Conservation (phyloP, 495 filamentous ascomycete species). For the Lasiosphaeris hirsuta region DNA sequence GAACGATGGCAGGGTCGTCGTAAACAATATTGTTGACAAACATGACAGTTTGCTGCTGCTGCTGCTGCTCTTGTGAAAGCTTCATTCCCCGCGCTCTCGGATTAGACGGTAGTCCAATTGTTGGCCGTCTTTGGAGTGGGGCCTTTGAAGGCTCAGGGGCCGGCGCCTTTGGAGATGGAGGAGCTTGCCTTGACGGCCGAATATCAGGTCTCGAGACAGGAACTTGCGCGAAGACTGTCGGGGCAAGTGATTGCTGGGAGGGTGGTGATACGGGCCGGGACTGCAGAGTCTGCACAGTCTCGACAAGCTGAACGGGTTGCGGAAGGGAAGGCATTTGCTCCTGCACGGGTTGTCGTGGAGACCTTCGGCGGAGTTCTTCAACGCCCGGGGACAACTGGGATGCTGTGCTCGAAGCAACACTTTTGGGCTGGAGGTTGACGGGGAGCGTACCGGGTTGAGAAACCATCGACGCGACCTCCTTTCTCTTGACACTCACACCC, state of each 20-base stretch:
- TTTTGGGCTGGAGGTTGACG: slow-evolving; percentile 14
- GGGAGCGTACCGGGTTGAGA: slow-evolving; percentile 17
- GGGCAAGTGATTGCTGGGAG: background rate
- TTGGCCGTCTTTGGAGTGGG: slow-evolving; percentile 44
- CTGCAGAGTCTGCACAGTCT: background rate
- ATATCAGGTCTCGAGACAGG: slow-evolving; percentile 22
- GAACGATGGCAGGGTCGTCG: slow-evolving; percentile 43
- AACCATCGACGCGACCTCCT: slow-evolving; percentile 33
- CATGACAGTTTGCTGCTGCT: slow-evolving; percentile 48
- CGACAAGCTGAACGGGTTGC: background rate
- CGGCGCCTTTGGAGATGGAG: slow-evolving; percentile 29
- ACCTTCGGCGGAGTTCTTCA: slow-evolving; percentile 41
- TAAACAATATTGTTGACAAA: slow-evolving; percentile 53
- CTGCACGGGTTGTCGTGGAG: slow-evolving; percentile 30
- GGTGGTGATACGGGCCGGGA: background rate
- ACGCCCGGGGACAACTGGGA: slow-evolving; percentile 45
- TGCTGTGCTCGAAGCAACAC: slow-evolving; percentile 27
- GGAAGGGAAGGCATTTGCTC: slow-evolving; percentile 7
- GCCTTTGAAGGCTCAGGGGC: slow-evolving; percentile 35
- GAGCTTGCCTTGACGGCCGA: slow-evolving; percentile 32
- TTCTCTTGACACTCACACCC: slow-evolving; percentile 40
- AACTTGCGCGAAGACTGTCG: background rate
- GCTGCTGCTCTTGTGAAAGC: slow-evolving; percentile 26
- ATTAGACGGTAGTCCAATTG: slow-evolving; percentile 49
- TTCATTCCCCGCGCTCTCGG: slow-evolving; percentile 44